Percentiles rank a stretch among this genome's conserved stretches.
These are phyloP conservation scores for Tylopilus balloui DNA, from an alignment of 768 basidiomycete species.

Conservation along the genomic window DNA sequence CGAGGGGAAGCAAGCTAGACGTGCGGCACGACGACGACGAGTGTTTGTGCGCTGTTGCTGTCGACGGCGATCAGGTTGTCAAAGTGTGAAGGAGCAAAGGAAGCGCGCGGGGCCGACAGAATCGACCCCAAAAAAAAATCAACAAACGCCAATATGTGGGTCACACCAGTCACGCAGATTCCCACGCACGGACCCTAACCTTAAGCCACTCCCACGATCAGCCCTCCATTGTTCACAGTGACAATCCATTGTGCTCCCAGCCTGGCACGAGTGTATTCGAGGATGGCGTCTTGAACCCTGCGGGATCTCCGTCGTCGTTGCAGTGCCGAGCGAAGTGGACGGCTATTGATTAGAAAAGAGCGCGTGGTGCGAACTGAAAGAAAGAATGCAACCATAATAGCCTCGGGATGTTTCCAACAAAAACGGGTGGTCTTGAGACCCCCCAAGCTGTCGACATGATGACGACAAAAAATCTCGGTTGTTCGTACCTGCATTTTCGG, in stretches of 20 bases:
- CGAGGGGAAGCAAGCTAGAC: constrained; percentile 20
- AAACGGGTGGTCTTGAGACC: constrained; percentile 26
- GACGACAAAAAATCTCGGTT: constrained; percentile 9
- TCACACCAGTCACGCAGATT: constrained; percentile 31
- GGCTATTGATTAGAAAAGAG: background rate
- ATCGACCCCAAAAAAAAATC: constrained; percentile 37
- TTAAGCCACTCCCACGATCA: constrained; percentile 33
- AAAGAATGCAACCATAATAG: background rate
- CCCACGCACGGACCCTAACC: constrained; percentile 47
- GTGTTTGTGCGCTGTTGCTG: constrained; percentile 41
- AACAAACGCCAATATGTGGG: constrained; percentile 40
- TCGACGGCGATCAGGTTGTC: constrained; percentile 47
- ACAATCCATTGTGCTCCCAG: constrained; percentile 2
- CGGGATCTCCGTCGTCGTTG: background rate
- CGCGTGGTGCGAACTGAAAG: background rate
- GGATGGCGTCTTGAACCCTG: background rate
- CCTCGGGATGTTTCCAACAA: constrained; percentile 1
- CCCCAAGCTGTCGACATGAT: constrained; percentile 16
- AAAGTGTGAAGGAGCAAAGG: constrained; percentile 41
- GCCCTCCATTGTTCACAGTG: constrained; percentile 17
- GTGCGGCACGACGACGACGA: constrained; percentile 38
- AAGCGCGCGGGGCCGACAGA: constrained; percentile 45
- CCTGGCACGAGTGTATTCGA: background rate
- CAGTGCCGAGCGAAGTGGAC: background rate
- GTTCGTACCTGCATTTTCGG: constrained; percentile 1